Evolutionary conservation across 306 rosid genomes (phyloP).

Genomic region (Erythrophleum fordii): DNA sequence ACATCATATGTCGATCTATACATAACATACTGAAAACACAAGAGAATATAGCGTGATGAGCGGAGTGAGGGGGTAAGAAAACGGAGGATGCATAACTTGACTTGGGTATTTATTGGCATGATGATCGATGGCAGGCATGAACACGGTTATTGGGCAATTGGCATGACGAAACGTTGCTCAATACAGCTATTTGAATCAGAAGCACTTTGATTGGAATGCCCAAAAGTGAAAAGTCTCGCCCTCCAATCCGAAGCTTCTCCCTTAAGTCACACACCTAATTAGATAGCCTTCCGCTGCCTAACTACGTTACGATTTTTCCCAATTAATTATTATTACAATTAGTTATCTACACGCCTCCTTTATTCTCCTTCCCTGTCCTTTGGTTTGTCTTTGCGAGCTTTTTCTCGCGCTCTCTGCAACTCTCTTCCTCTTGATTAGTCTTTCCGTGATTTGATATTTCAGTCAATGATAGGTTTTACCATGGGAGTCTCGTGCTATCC

Average conservation of each 20-base stretch:
- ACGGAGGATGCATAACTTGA: neutral
- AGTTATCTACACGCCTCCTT: too few relatives aligned
- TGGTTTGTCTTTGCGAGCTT: too few relatives aligned
- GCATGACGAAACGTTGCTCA: neutral
- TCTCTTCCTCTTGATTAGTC: too few relatives aligned
- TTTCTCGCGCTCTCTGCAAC: too few relatives aligned
- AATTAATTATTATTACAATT: neutral
- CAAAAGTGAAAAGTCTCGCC: neutral
- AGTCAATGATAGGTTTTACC: neutral
- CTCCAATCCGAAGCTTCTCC: neutral
- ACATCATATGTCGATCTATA: neutral
- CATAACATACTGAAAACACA: too few relatives aligned
- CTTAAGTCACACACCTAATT: neutral
- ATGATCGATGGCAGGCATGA: neutral
- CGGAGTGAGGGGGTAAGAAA: neutral
- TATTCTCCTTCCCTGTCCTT: too few relatives aligned
- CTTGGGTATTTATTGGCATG: neutral
- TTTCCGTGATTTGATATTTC: too few relatives aligned
- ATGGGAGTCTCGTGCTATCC: neutral
- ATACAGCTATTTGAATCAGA: neutral
- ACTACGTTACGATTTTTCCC: neutral
- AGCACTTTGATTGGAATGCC: neutral
- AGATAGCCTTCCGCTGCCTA: neutral
- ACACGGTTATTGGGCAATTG: neutral
- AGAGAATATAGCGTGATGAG: too few relatives aligned